A percentile compares a stretch with the other conserved stretches of the same genome.
phyloP scores from a whole-genome alignment of 176 grass and related monocot species.

The Thinopyrum elongatum region DNA sequence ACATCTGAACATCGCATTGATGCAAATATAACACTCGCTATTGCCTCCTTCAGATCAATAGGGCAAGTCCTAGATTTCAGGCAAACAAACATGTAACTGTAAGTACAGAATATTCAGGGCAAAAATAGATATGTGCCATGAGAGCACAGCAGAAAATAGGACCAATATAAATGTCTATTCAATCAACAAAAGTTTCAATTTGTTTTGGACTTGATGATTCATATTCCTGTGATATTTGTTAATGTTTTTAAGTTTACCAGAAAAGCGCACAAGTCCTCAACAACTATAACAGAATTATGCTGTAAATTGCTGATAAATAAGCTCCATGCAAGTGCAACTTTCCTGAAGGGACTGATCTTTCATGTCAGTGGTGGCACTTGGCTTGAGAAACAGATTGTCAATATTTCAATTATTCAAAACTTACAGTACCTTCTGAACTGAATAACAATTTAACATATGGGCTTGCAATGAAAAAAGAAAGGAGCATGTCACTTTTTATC shows the following conservation, averaged over 20 bases:
- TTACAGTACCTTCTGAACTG: not conserved
- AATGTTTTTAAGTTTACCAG: not conserved
- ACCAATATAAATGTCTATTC: not conserved
- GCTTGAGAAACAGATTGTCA: not conserved
- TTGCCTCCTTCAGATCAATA: slow-evolving; percentile 92
- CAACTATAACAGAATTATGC: not conserved
- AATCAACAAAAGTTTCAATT: not conserved
- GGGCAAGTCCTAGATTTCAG: slow-evolving; percentile 66
- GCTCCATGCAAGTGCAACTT: not conserved
- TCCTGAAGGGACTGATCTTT: not conserved
- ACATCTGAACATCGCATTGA: slow-evolving; percentile 93
- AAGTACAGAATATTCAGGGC: not conserved
- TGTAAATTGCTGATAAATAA: slow-evolving; percentile 1
- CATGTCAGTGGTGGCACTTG: not conserved
- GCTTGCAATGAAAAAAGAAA: not conserved
- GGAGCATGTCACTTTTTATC: not conserved
- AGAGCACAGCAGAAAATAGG: not conserved
- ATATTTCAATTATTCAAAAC: not conserved
- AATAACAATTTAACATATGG: not conserved
- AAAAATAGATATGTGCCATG: not conserved
- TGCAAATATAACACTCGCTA: slow-evolving; percentile 95
- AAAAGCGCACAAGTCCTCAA: not conserved
- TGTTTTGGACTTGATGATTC: not conserved
- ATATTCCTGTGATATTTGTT: not conserved
- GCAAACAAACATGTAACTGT: slow-evolving; percentile 29